Percentiles rank a stretch among this genome's conserved stretches.
These are phyloP conservation scores for Aspergillus neotritici DNA, from an alignment of 2,329 filamentous ascomycete species.

Conservation along the genomic window DNA sequence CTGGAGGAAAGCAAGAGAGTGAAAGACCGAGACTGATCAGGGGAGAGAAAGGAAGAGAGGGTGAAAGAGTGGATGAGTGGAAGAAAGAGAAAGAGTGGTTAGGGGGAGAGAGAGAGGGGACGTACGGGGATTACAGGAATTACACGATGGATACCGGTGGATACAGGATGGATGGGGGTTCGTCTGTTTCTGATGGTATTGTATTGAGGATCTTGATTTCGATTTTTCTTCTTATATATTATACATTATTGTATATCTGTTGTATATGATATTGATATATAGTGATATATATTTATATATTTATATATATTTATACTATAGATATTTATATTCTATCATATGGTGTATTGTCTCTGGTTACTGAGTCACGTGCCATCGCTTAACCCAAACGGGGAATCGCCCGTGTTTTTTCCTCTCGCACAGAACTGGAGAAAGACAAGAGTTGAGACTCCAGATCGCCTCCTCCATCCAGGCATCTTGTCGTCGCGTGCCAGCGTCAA, in stretches of 20 bases:
- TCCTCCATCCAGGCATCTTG: constrained; percentile 16
- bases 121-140: background rate
- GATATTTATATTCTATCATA: background rate
- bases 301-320: no score
- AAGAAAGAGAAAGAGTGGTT: constrained; percentile 6
- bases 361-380: constrained; percentile 35
- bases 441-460: constrained; percentile 13
- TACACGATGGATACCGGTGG: no score
- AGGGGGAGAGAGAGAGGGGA: constrained; percentile 31
- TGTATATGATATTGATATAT: no score
- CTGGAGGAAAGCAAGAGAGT: constrained; percentile 10
- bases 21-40: constrained; percentile 8
- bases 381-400: constrained; percentile 32
- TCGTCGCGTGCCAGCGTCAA: constrained; percentile 34
- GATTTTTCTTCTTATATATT: no score
- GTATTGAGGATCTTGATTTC: no score
- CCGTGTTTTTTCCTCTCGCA: constrained; percentile 31
- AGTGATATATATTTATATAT: no score
- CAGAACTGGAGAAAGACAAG: constrained; percentile 25
- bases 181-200: no score
- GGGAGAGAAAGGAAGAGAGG: constrained; percentile 12
- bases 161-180: no score
- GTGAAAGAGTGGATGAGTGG: constrained; percentile 7
- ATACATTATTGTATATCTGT: no score
- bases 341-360: no score